Percentiles rank a stretch among this genome's conserved stretches.
phyloP scores from a whole-genome alignment of 129 eudicot species.

The Tagetes erecta region DNA sequence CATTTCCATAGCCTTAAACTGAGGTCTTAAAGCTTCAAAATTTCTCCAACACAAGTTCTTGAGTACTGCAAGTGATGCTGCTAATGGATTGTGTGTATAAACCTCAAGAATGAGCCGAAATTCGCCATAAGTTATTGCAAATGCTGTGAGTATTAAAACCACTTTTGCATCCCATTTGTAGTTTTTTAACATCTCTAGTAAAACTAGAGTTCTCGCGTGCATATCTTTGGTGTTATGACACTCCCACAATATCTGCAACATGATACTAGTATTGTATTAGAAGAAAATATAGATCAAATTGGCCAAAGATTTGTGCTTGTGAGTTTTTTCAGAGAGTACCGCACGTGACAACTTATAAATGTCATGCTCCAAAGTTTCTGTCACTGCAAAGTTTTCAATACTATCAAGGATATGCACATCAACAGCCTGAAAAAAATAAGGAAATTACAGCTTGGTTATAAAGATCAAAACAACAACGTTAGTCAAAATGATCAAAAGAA shows the following conservation, averaged over 20 bases:
- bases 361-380: conserved; percentile 45
- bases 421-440: conserved; percentile 43
- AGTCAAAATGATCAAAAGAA: conserved; percentile 13
- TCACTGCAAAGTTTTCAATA: conserved; percentile 34
- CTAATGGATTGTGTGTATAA: conserved; percentile 51
- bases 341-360: conserved; percentile 50
- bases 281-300: neutral
- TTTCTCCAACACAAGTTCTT: conserved; percentile 57
- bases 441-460: conserved; percentile 9
- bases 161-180: conserved; percentile 82
- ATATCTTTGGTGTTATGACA: conserved; percentile 36
- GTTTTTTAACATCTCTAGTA: conserved; percentile 55
- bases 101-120: conserved; percentile 68
- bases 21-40: conserved; percentile 52
- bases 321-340: conserved; percentile 40
- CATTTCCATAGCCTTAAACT: conserved; percentile 46
- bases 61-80: conserved; percentile 63
- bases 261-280: conserved; percentile 14
- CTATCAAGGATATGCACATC: conserved; percentile 35
- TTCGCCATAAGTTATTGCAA: conserved; percentile 63
- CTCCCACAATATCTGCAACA: conserved; percentile 48
- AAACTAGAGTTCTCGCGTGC: conserved; percentile 43
- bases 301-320: neutral
- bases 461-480: neutral
- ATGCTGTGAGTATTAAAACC: conserved; percentile 61